phyloP scores from a whole-genome alignment of 768 basidiomycete genomes.

The Leccinum truebloodii region DNA sequence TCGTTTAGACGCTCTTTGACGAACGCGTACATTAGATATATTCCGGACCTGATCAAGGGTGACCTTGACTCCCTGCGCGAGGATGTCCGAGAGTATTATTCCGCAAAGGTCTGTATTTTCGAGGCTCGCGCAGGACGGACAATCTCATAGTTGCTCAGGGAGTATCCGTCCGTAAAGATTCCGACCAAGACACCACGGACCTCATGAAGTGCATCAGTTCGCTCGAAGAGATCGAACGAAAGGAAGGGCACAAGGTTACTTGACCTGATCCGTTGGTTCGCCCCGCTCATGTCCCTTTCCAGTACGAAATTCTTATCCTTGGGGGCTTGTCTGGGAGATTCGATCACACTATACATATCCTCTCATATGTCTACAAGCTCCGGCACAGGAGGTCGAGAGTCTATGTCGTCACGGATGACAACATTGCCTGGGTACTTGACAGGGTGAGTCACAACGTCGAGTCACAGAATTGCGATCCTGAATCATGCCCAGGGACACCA shows the following conservation, averaged over 20 bases:
- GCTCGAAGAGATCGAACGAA: conserved; percentile 57
- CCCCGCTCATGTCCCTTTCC: conserved; percentile 6
- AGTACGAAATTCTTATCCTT: conserved; percentile 74
- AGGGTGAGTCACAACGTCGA: conserved; percentile 45
- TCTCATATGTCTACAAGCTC: conserved; percentile 83
- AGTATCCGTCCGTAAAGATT: conserved; percentile 66
- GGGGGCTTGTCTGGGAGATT: conserved; percentile 90
- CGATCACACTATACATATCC: conserved; percentile 91
- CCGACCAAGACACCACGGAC: conserved; percentile 85
- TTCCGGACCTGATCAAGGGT: conserved; percentile 89
- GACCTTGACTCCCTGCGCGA: conserved; percentile 87
- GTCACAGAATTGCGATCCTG: background rate
- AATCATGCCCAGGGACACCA: conserved; percentile 71
- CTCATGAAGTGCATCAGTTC: conserved; percentile 87
- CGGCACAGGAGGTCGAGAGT: conserved; percentile 57
- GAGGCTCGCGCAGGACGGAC: background rate
- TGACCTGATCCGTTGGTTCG: background rate
- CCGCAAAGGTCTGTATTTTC: conserved; percentile 45
- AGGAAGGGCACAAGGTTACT: conserved; percentile 39
- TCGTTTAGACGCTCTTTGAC: background rate
- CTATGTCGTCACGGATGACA: conserved; percentile 88
- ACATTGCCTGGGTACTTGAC: conserved; percentile 87
- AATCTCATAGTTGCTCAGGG: conserved; percentile 44
- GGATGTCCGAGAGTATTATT: conserved; percentile 75
- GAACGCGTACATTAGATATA: conserved; percentile 45